Base-by-base conservation (phyloP, 2,329 filamentous ascomycete genomes). In the Trichoderma citrinoviride region DNA sequence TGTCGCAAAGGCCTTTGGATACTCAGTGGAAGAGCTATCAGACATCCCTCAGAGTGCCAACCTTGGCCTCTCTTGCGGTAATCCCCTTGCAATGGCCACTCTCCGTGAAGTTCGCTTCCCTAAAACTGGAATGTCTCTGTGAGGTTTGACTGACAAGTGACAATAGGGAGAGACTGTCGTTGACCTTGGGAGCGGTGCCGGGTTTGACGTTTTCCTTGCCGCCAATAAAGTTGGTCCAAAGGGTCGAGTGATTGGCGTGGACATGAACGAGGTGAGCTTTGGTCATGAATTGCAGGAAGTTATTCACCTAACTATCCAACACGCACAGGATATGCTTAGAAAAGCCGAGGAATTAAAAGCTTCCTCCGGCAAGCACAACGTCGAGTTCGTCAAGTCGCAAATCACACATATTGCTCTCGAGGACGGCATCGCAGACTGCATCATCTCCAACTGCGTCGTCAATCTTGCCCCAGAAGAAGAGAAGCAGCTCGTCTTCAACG, bases 391-490 rank as follows among this genome's bases (percentile, higher is more conserved):
- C 65, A 73, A 85, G 65, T 76, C 78, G 2, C 71, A 70, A 19
- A 87, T 89, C 70, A 86, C 82, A 0, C 68, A 75, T 3, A 81
- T 87, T 21, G 74, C 79, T 0, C 73, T 87, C 0, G 71, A 75
- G 1, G 68, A 73, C 1, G 69, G 75, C 5, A 81, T 85, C 15
- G 82, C 80, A 7, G 76, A 80, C 71, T 17, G 82, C 79, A 19
- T 89, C 64, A 86, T 88, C 67, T 85, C 81, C 67, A 90, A 89
- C 74, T 90, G 86, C 66, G 85, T 87, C 27, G 75, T 88, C 66
- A 88, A 87, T 68, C 81, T 87, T 0, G 82, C 87, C 1, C 84
- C 84, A 0, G 71, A 74, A 8, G 64, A 67, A 0, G 83, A 88
- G 10, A 88, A 87, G 70, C 78, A 75, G 6, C 66, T 76, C 0